phyloP scores from a whole-genome alignment of 768 basidiomycete species.

The Mycena vitilis region DNA sequence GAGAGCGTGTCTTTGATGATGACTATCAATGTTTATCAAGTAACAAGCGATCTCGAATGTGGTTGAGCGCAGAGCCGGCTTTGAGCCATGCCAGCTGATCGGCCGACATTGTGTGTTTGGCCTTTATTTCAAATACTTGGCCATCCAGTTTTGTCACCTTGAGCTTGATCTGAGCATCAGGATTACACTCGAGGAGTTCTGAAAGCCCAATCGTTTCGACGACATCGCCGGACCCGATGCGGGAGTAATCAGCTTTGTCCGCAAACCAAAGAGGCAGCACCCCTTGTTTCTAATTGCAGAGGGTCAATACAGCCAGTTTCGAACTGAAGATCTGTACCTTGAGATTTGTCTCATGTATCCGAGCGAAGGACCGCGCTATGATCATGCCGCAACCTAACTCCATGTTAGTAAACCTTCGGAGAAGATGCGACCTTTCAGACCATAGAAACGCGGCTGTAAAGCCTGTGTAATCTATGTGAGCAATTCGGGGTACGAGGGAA shows the following conservation, averaged over 20 bases:
- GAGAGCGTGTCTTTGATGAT: too few relatives aligned
- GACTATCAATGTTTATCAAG: too few relatives aligned
- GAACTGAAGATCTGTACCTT: conserved; percentile 64
- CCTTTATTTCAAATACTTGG: conserved; percentile 71
- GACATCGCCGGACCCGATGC: conserved; percentile 84
- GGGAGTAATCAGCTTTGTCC: conserved; percentile 86
- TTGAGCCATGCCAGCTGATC: conserved; percentile 94
- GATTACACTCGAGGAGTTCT: conserved; percentile 65
- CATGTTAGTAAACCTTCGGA: conserved; percentile 17
- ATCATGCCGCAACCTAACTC: conserved; percentile 81
- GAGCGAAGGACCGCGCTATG: conserved; percentile 92
- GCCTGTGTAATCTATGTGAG: conserved; percentile 52
- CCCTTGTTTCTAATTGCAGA: conserved; percentile 87
- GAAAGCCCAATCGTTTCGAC: conserved; percentile 88
- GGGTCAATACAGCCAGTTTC: conserved; percentile 12
- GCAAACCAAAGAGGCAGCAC: conserved; percentile 95
- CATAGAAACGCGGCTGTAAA: conserved; percentile 94
- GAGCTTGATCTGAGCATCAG: conserved; percentile 62
- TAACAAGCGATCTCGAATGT: conserved; percentile 59
- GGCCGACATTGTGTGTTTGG: conserved; percentile 88
- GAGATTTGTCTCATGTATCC: conserved; percentile 98
- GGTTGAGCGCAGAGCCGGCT: conserved; percentile 90
- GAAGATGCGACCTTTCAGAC: conserved; percentile 48
- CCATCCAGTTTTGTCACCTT: conserved; percentile 77
- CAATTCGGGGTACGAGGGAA: not conserved